Evolutionary conservation across 2,329 filamentous ascomycete species (phyloP), one percentile per base, ranked within the genome.

Genomic region (Dothideomycetes sp.): DNA sequence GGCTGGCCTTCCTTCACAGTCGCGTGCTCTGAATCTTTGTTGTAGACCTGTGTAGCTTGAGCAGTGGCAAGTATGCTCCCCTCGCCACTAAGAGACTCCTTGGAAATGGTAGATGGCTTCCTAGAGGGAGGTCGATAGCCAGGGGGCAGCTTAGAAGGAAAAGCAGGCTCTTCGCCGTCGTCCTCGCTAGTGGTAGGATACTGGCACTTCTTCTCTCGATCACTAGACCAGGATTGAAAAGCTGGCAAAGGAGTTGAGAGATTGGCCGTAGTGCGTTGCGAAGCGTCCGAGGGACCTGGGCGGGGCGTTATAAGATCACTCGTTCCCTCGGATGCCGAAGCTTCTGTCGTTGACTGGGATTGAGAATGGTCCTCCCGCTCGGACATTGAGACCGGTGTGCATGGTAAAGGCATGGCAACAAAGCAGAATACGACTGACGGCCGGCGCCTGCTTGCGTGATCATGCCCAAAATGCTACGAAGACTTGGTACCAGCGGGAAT

Each of bases 371-470:
- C 45, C 30, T 41, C 42, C 15, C 31, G 49, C 15, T 52, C 48
- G 18, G 54, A 57, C 35, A 51, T 52, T 38, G 51, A 54, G 34
- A 54, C 55, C 18, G 55, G 55, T 8, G 54, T 56, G 43, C 55
- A 58, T 31, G 55, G 55, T 17, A 53, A 40, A 34, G 52, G 52
- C 45, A 47, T 51, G 34, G 5, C 33, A 27, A 27, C 7, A 27
- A 12, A 7, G 22, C 7, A 12, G 7, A 27, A 12, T 7, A 7
- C 22, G 7, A 12, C 7, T 27, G 22, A 7, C 22, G 22, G 7
- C 7, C 22, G 22, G 7, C 7, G 22, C 7, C 22, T 7, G 22
- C 12, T 27, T 27, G 22, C 22, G 22, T 27, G 22, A 27, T 27
- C 12, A 12, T n/a, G n/a, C n/a, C n/a, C n/a, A n/a, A n/a, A n/a